Base-by-base conservation (phyloP, 306 rosid species). In the Rosa rugosa region DNA sequence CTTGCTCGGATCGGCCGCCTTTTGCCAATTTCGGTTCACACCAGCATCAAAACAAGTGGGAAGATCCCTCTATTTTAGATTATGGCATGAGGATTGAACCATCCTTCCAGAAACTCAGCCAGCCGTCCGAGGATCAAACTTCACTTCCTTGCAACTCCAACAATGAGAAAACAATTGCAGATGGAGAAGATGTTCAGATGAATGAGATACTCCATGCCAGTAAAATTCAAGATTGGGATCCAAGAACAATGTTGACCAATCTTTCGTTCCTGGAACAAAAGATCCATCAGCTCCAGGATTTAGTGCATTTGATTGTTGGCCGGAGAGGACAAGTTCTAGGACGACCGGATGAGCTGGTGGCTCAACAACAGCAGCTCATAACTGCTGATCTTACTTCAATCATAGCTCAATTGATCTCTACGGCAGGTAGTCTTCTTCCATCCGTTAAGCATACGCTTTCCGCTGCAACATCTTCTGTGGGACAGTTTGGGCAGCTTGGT, bases 401-500 rank as follows among this genome's bases (percentile, higher is more conserved):
- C 77, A 87, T 96, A 60, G 91, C 90, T 82, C 99, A 96, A 71
- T 77, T 96, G 84, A 90, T 96, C 86, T 91, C 99, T 54, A 86
- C 98, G 17, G 99, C 99, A 0, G 99, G 98, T 42, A 88, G 89
- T 79, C 98, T 96, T 82, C 96, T 96, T 36, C 99, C 99, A 27
- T 89, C 94, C 6, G 92, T 81, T 75, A 89, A 91, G 86, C 86
- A 84, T 79, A 84, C 82, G 13, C 83, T 85, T 73, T 56, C 97
- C 20, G 80, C 79, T 75, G 38, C 85, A 0, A 42, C 69, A 72
- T 83, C 93, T 45, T 76, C 83, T 47, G 72, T 74, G 9, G 89
- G 89, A 72, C 95, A 89, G 78, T 87, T 81, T 51, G 82, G 84
- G 64, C 90, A 83, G 82, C 84, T 85, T 68, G 87, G 83, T 0